A percentile compares a stretch with the other conserved stretches of the same genome.
phyloP scores from a whole-genome alignment of 495 filamentous ascomycete species.

The Penicillium maclennaniae region DNA sequence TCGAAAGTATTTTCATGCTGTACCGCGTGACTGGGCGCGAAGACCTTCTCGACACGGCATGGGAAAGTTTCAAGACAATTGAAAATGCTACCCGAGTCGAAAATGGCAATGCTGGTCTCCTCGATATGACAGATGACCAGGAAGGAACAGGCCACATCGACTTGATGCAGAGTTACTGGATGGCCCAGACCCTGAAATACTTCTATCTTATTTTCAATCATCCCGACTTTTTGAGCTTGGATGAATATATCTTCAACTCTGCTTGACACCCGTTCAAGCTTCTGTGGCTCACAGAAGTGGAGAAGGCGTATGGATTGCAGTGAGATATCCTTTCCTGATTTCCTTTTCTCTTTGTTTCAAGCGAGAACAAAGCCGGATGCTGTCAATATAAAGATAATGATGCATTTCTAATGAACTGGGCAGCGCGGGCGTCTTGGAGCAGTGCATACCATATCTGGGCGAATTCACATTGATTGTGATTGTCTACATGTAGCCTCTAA shows the following conservation, averaged over 20 bases:
- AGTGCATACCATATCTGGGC: not conserved
- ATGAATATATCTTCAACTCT: conserved; percentile 67
- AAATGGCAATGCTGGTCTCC: conserved; percentile 46
- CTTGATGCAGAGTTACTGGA: conserved; percentile 54
- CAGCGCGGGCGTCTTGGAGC: conserved; percentile 4
- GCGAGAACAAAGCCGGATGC: not conserved
- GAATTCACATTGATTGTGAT: not conserved
- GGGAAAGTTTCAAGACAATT: conserved; percentile 61
- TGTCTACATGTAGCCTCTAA: not conserved
- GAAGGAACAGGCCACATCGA: conserved; percentile 24
- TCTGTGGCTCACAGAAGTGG: not conserved
- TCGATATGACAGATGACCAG: conserved; percentile 33
- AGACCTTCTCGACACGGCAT: conserved; percentile 54
- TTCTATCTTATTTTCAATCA: conserved; percentile 63
- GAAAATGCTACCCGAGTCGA: conserved; percentile 44
- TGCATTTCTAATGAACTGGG: not conserved
- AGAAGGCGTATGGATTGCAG: not conserved
- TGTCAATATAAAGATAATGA: not conserved
- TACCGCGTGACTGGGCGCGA: conserved; percentile 60
- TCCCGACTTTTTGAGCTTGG: conserved; percentile 58
- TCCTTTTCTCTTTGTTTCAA: not conserved
- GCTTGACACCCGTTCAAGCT: conserved; percentile 45
- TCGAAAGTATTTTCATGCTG: conserved; percentile 60
- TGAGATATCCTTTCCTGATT: not conserved
- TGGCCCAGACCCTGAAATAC: conserved; percentile 68